Evolutionary conservation across 2,329 filamentous ascomycete genomes (phyloP), one percentile per base, ranked within the genome.

Genomic region (Hypoxylon sp.): DNA sequence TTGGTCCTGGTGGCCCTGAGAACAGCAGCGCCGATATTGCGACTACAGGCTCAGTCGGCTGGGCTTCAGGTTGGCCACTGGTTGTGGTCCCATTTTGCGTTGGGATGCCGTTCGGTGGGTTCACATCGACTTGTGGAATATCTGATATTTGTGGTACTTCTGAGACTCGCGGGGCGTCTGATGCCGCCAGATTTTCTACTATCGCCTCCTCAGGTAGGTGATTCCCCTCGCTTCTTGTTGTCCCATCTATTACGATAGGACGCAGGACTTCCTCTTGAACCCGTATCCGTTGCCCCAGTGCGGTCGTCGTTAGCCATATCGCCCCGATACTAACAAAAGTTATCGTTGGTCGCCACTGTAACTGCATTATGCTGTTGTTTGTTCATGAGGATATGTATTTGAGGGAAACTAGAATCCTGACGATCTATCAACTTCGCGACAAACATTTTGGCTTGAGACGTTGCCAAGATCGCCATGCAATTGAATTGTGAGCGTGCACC

Each of bases 1-100:
- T 80, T 2, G 80, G 78, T 0, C 80, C 79, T 8, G 79, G 79
- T 13, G 77, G 68, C 13, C 78, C 76, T 31, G 76, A 77, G 73
- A 79, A 82, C 56, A 88, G 81, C 2, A 82, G 83, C 35, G 86
- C 80, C 0, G 81, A 82, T 72, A 86, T 86, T 31, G 83, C 81
- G 20, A 88, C 79, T 25, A 81, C 76, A 1, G 81, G 79, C 20
- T 75, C 73, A 2, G 56, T 77, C 3, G 81, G 78, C 17, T 75
- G 71, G 1, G 59, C 40, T 57, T 20, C 20, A 20, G 20, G 20
- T 20, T 69, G 40, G 40, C 14, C 48, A 27, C 80, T 81, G 8
- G 82, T 81, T 8, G 81, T 82, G 53, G 82, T 63, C 17, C 42
- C 81, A 42, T 81, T 82, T 56, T 83, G 73, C 31, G 81, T 53